Conservation (phyloP, 768 basidiomycete species). For the Artomyces pyxidatus region DNA sequence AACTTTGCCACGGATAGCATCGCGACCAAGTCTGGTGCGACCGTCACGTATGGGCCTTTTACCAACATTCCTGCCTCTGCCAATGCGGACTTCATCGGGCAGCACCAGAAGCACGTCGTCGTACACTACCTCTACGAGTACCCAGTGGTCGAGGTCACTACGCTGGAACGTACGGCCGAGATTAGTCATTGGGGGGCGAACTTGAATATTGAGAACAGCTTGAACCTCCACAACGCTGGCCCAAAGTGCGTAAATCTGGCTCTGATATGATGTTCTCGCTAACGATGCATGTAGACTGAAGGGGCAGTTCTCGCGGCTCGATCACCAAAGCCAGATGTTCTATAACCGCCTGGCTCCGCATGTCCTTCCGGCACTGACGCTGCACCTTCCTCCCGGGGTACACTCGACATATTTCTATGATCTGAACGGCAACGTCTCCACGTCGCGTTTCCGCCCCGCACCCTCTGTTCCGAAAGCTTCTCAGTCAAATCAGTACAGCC, state of each 20-base stretch:
- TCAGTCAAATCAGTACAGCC: slow-evolving; percentile 45
- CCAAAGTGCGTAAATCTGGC: slow-evolving; percentile 57
- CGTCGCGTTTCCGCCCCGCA: slow-evolving; percentile 70
- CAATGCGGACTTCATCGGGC: slow-evolving; percentile 43
- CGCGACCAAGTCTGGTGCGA: slow-evolving; percentile 68
- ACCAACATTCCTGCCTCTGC: slow-evolving; percentile 62
- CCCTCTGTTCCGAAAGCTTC: slow-evolving; percentile 56
- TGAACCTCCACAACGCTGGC: slow-evolving; percentile 82
- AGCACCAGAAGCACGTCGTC: slow-evolving; percentile 54
- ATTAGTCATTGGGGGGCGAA: slow-evolving; percentile 98
- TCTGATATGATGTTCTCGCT: slow-evolving; percentile 1
- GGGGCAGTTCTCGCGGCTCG: slow-evolving; percentile 90
- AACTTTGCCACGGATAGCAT: slow-evolving; percentile 51
- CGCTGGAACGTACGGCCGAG: slow-evolving; percentile 71
- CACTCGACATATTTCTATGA: slow-evolving; percentile 86
- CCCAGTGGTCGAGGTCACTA: slow-evolving; percentile 70
- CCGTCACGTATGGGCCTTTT: slow-evolving; percentile 86
- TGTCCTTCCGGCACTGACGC: slow-evolving; percentile 60
- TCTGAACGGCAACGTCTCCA: slow-evolving; percentile 92
- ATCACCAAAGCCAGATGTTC: slow-evolving; percentile 71
- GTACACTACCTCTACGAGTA: slow-evolving; percentile 81
- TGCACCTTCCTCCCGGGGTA: slow-evolving; percentile 79
- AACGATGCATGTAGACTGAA: slow-evolving; percentile 53
- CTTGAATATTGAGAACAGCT: slow-evolving; percentile 86
- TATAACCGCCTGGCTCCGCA: slow-evolving; percentile 61